These are phyloP conservation scores for Besnoitia besnoiti DNA, from an alignment of 169 alveolate species.

Conservation along the genomic window DNA sequence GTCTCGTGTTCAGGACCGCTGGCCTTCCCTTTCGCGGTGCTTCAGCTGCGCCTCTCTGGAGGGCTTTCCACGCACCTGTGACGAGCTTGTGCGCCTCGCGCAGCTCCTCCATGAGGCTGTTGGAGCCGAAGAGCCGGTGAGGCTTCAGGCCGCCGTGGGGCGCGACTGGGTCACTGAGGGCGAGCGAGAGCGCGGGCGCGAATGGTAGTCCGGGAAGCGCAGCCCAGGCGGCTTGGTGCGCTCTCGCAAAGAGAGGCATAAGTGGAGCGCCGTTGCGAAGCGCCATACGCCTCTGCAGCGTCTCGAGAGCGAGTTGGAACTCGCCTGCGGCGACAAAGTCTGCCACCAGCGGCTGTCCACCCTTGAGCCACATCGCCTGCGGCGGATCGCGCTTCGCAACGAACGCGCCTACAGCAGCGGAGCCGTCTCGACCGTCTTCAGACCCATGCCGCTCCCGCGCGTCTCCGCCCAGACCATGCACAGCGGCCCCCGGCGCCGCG, in stretches of 20 bases:
- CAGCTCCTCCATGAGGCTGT: slow-evolving; percentile 28
- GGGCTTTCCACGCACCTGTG: slow-evolving; percentile 49
- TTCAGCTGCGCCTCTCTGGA: too few species aligned
- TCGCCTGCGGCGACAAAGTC: slow-evolving; percentile 70
- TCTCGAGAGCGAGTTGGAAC: slow-evolving; percentile 60
- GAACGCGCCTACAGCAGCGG: neutral
- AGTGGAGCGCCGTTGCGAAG: slow-evolving; percentile 68
- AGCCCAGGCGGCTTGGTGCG: slow-evolving; percentile 53
- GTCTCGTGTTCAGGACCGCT: too few species aligned
- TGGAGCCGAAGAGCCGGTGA: slow-evolving; percentile 43
- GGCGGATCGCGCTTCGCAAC: slow-evolving; percentile 28
- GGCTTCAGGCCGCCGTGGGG: slow-evolving; percentile 45
- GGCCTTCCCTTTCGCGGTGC: too few species aligned
- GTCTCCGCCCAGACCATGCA: neutral
- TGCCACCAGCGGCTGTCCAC: slow-evolving; percentile 45
- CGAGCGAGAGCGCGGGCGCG: slow-evolving; percentile 48
- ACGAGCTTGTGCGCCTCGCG: slow-evolving; percentile 70
- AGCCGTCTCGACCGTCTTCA: too few species aligned
- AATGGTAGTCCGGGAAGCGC: slow-evolving; percentile 55
- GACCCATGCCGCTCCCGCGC: too few species aligned
- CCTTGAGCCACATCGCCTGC: slow-evolving; percentile 23
- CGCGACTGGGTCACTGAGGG: slow-evolving; percentile 16
- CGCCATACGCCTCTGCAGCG: slow-evolving; percentile 69
- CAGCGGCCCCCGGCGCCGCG: neutral
- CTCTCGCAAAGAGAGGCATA: slow-evolving; percentile 52